These are phyloP conservation scores for Naganishia albida DNA, from an alignment of 1,284 basidiomycete genomes.

Conservation along the genomic window DNA sequence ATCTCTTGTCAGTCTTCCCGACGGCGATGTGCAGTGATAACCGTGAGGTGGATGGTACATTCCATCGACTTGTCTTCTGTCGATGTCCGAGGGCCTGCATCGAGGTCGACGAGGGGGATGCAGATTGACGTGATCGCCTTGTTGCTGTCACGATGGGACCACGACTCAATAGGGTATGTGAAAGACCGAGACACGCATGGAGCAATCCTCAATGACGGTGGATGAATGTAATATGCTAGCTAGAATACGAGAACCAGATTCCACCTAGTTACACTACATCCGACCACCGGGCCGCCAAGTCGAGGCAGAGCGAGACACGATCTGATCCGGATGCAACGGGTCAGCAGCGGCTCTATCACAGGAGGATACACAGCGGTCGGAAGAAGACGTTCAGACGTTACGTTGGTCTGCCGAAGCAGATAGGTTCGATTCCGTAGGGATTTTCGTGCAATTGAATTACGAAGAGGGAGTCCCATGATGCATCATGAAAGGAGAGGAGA, in stretches of 20 bases:
- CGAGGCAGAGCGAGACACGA: neutral
- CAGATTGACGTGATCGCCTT: too few species aligned
- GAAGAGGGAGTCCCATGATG: conserved; percentile 56
- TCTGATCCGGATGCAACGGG: neutral
- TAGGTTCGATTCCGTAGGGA: conserved; percentile 56
- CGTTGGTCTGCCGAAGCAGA: conserved; percentile 51
- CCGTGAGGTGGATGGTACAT: too few species aligned
- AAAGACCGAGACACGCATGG: too few species aligned
- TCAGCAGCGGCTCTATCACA: neutral
- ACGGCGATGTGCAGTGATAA: too few species aligned
- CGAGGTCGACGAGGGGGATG: too few species aligned
- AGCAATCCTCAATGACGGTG: too few species aligned
- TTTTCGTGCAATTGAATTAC: conserved; percentile 52
- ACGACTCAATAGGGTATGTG: too few species aligned
- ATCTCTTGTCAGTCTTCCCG: too few species aligned
- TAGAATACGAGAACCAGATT: neutral
- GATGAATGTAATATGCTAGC: conserved; percentile 9
- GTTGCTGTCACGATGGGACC: too few species aligned
- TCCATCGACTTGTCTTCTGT: too few species aligned
- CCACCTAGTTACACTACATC: neutral
- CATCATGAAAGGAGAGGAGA: conserved; percentile 43
- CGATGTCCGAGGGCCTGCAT: too few species aligned
- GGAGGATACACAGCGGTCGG: neutral
- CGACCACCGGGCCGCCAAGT: conserved; percentile 3
- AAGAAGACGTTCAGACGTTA: conserved; percentile 47